phyloP scores from a whole-genome alignment of 2,329 filamentous ascomycete species.

The Myriangium duriaei region DNA sequence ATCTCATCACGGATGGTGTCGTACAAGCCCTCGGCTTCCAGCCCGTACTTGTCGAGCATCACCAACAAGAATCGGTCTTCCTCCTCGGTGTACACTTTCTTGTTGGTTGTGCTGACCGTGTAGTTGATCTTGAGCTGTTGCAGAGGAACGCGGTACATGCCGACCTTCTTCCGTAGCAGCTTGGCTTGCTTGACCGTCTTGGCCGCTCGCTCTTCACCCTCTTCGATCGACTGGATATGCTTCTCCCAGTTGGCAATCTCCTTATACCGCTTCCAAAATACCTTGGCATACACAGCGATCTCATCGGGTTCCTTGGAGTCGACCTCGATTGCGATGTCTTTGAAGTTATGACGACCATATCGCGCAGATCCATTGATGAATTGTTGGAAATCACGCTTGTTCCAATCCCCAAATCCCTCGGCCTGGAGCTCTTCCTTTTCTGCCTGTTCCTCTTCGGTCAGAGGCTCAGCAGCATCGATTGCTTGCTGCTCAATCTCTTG shows the following conservation, averaged over 20 bases:
- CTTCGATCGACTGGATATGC: constrained; percentile 77
- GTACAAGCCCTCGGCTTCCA: constrained; percentile 82
- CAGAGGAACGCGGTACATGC: constrained; percentile 89
- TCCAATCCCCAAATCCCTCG: constrained; percentile 89
- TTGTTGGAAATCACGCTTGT: constrained; percentile 93
- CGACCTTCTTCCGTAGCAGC: constrained; percentile 88
- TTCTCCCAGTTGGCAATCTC: constrained; percentile 85
- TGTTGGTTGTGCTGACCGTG: constrained; percentile 96
- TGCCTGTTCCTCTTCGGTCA: constrained; percentile 80
- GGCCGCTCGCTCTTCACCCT: constrained; percentile 78
- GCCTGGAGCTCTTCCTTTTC: constrained; percentile 73
- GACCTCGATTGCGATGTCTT: constrained; percentile 74
- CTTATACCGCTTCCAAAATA: constrained; percentile 91
- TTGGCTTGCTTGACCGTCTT: constrained; percentile 88
- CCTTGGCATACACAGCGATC: constrained; percentile 81
- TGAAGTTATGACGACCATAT: constrained; percentile 77
- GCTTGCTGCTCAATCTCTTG: constrained; percentile 78
- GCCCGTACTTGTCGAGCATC: constrained; percentile 79
- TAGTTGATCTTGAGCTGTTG: constrained; percentile 99
- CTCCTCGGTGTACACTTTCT: constrained; percentile 98
- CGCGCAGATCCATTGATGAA: constrained; percentile 93
- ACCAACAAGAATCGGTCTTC: constrained; percentile 93
- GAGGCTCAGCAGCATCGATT: constrained; percentile 78
- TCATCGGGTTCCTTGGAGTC: constrained; percentile 80
- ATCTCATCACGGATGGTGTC: constrained; percentile 97